Conservation (phyloP, 2,329 filamentous ascomycete species). For the Aspergillus vadensis region DNA sequence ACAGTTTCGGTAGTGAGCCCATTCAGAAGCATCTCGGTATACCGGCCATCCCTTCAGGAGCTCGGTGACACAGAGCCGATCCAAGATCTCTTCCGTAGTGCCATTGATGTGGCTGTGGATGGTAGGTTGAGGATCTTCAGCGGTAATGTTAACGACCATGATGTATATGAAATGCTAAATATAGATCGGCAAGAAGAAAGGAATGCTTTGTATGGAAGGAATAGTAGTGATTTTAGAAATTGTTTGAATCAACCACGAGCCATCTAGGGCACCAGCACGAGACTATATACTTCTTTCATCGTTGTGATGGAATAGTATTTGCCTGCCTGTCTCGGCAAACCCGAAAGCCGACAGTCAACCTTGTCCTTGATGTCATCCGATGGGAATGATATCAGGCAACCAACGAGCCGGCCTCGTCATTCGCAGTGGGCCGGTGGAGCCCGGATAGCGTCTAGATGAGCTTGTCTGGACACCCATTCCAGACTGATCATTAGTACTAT, state of each 20-base stretch:
- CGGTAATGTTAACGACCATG: conserved; percentile 9
- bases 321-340: not conserved
- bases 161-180: not conserved
- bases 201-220: not conserved
- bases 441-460: not conserved
- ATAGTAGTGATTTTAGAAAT: not conserved
- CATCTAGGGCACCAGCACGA: not conserved
- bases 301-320: not conserved
- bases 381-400: conserved; percentile 6
- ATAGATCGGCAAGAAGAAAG: not conserved
- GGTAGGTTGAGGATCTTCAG: conserved; percentile 7
- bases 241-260: not conserved
- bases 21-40: conserved; percentile 8
- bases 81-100: conserved; percentile 5
- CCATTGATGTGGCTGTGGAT: conserved; percentile 10
- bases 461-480: not conserved
- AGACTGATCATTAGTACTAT: not conserved
- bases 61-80: conserved; percentile 9
- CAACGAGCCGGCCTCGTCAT: not conserved
- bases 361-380: conserved; percentile 8
- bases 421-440: conserved; percentile 4
- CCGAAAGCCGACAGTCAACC: not conserved
- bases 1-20: conserved; percentile 10
- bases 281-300: not conserved
- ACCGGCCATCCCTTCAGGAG: conserved; percentile 9